A percentile compares a stretch with the other conserved stretches of the same genome.
These are phyloP conservation scores for Aspergillus mulundensis DNA, from an alignment of 495 filamentous ascomycete genomes.

Conservation along the genomic window DNA sequence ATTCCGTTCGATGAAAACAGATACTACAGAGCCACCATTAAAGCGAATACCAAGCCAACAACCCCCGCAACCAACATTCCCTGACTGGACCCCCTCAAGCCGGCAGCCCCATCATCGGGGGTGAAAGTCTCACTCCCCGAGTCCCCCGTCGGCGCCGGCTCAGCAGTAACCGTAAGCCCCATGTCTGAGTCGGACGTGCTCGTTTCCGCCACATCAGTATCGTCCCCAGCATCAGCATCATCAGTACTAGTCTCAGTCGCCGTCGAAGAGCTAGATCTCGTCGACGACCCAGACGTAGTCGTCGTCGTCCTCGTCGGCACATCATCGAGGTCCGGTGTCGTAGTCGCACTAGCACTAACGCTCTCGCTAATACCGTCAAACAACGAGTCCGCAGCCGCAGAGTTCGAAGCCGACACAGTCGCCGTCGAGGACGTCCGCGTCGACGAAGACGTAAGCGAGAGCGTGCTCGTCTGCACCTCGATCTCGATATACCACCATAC, in stretches of 20 bases:
- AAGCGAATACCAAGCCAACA: neutral
- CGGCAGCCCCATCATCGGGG: neutral
- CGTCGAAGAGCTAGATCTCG: neutral
- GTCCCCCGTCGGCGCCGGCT: neutral
- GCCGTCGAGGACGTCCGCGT: neutral
- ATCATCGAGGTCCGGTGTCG: neutral
- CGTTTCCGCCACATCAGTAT: neutral
- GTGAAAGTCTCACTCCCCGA: neutral
- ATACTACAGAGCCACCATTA: neutral
- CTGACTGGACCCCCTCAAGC: neutral
- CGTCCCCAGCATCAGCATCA: neutral
- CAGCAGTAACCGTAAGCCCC: neutral
- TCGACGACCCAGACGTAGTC: neutral
- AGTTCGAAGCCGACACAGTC: neutral
- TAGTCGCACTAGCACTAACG: neutral
- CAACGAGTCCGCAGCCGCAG: neutral
- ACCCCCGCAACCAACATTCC: neutral
- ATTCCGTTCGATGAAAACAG: too few relatives aligned
- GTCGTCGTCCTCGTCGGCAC: neutral
- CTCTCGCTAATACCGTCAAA: neutral
- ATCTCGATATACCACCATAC: neutral
- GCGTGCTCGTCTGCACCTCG: neutral
- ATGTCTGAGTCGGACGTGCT: too few relatives aligned
- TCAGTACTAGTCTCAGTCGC: neutral
- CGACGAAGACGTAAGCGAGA: neutral